These are phyloP conservation scores for Leucocoprinus sp. DNA, from an alignment of 768 basidiomycete genomes.

Conservation along the genomic window DNA sequence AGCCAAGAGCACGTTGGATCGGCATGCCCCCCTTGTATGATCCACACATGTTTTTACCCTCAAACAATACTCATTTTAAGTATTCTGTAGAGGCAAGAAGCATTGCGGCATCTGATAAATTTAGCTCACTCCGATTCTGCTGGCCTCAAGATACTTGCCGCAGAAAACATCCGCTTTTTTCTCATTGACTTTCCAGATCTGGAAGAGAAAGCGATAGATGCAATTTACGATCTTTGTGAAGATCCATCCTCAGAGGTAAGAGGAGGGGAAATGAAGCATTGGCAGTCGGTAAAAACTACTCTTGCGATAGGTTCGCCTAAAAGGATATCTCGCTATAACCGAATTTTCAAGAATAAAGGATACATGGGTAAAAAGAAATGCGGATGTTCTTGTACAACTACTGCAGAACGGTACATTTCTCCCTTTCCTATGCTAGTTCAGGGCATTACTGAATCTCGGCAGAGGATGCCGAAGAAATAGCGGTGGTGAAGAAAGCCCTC, in stretches of 20 bases:
- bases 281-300: background rate
- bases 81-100: slow-evolving; percentile 37
- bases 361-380: slow-evolving; percentile 62
- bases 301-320: slow-evolving; percentile 49
- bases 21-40: slow-evolving; percentile 5
- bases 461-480: slow-evolving; percentile 64
- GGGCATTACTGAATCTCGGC: background rate
- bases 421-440: slow-evolving; percentile 1
- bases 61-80: background rate
- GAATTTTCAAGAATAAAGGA: slow-evolving; percentile 34
- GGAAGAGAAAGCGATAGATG: slow-evolving; percentile 70
- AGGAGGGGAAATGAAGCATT: slow-evolving; percentile 11
- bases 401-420: slow-evolving; percentile 57
- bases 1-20: slow-evolving; percentile 30
- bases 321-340: slow-evolving; percentile 58
- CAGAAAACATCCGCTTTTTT: slow-evolving; percentile 45
- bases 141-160: slow-evolving; percentile 47
- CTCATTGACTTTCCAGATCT: slow-evolving; percentile 63
- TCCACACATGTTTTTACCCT: background rate
- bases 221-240: slow-evolving; percentile 74
- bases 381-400: slow-evolving; percentile 68
- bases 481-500: slow-evolving; percentile 51
- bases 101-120: slow-evolving; percentile 45
- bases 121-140: slow-evolving; percentile 41
- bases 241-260: slow-evolving; percentile 49